phyloP scores from a whole-genome alignment of 805 yeast genomes.

The Sugiyamaella lignohabitans region DNA sequence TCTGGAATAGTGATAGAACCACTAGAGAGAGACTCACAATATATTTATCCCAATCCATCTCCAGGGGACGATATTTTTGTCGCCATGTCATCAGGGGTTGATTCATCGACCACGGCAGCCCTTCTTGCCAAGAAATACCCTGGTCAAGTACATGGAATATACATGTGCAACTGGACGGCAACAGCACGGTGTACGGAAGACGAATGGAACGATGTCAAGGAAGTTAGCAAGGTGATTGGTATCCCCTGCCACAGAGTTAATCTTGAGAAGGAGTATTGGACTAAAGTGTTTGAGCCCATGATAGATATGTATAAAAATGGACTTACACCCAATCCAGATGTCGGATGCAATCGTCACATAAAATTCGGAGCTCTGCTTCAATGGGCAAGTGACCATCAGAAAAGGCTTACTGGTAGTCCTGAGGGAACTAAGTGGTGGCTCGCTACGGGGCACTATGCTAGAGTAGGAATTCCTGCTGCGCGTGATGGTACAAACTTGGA shows the following conservation, averaged over 20 bases:
- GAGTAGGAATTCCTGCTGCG: conserved; percentile 29
- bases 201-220: conserved; percentile 82
- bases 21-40: too few relatives aligned
- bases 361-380: conserved; percentile 73
- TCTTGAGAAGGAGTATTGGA: conserved; percentile 91
- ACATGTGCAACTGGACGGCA: conserved; percentile 85
- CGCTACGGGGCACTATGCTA: conserved; percentile 60
- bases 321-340: conserved; percentile 90
- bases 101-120: conserved; percentile 83
- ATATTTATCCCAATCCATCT: conserved; percentile 1
- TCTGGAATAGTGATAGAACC: too few relatives aligned
- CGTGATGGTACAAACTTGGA: not conserved
- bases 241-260: conserved; percentile 72
- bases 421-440: conserved; percentile 58
- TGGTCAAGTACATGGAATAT: conserved; percentile 67
- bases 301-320: conserved; percentile 63
- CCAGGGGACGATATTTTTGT: conserved; percentile 57
- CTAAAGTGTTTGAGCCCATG: conserved; percentile 90
- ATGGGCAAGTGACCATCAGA: conserved; percentile 38
- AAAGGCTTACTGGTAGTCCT: conserved; percentile 25
- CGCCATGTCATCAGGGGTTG: conserved; percentile 97
- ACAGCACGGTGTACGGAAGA: conserved; percentile 65
- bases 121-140: conserved; percentile 42
- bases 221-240: conserved; percentile 50
- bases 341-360: conserved; percentile 75